Evolutionary conservation across 2,329 filamentous ascomycete species (phyloP).

Genomic region (Pezicula neosporulosa): DNA sequence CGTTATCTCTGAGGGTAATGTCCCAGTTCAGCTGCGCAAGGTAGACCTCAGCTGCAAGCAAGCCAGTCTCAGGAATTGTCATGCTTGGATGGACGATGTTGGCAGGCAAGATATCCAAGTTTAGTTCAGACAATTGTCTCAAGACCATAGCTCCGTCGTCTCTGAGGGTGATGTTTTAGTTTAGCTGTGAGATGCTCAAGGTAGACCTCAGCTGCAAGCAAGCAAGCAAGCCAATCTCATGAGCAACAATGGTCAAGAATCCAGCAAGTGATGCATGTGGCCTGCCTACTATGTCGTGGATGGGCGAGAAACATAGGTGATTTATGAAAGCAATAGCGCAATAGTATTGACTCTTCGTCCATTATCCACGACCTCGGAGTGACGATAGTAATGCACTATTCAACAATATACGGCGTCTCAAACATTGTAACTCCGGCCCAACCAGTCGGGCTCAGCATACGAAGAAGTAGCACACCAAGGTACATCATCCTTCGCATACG

Average conservation of each 20-base stretch:
- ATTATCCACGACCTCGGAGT: background rate
- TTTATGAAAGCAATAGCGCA: no score
- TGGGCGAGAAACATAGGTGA: no score
- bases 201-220: no score
- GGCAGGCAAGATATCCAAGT: constrained; percentile 8
- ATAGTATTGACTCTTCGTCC: no score
- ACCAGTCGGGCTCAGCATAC: constrained; percentile 61
- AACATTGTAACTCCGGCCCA: constrained; percentile 37
- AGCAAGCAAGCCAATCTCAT: constrained; percentile 7
- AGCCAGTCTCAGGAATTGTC: no score
- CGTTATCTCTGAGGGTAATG: constrained; percentile 7
- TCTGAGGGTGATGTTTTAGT: constrained; percentile 1
- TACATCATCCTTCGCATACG: constrained; percentile 58
- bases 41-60: constrained; percentile 16
- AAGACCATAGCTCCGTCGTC: constrained; percentile 8
- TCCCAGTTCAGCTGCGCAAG: constrained; percentile 17
- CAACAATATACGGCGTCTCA: background rate
- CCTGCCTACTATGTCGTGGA: no score
- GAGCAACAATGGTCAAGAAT: constrained; percentile 13
- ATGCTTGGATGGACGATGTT: constrained; percentile 16
- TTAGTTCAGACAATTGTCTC: constrained; percentile 11
- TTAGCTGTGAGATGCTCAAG: no score
- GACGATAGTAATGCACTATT: constrained; percentile 1
- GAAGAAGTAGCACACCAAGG: constrained; percentile 72
- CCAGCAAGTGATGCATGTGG: constrained; percentile 8